These are phyloP conservation scores for Lentinula novae-zelandiae DNA, from an alignment of 1,284 basidiomycete genomes.

Conservation along the genomic window DNA sequence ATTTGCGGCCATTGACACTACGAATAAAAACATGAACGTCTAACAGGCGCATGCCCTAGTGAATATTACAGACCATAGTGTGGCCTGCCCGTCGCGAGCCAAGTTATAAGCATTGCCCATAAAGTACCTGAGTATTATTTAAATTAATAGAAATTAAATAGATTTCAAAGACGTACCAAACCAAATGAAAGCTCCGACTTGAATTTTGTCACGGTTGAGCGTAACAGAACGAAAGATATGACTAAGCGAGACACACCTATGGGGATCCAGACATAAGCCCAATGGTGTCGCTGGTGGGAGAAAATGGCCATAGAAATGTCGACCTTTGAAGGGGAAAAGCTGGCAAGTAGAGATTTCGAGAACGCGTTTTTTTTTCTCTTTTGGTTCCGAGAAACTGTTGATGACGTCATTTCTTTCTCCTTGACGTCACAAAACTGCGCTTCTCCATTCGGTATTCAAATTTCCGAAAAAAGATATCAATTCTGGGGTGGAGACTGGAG, in stretches of 20 bases:
- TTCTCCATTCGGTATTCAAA: not conserved
- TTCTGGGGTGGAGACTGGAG: not conserved
- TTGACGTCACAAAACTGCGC: not conserved
- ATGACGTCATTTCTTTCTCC: not conserved
- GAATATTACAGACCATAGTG: slow-evolving; percentile 31
- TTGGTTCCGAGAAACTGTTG: not conserved
- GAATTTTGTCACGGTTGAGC: no score
- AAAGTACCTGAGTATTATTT: slow-evolving; percentile 40
- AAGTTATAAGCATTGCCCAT: slow-evolving; percentile 64
- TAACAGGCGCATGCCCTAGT: no score
- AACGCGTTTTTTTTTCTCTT: not conserved
- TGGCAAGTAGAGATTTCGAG: no score
- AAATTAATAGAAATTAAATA: slow-evolving; percentile 2
- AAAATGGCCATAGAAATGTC: slow-evolving; percentile 17
- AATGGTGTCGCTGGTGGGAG: slow-evolving; percentile 39
- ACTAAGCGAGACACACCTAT: slow-evolving; percentile 20
- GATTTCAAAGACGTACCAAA: slow-evolving; percentile 38
- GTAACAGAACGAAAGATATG: not conserved
- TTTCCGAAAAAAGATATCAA: not conserved
- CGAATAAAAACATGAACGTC: not conserved
- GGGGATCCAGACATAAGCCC: slow-evolving; percentile 63
- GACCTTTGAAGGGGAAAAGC: no score
- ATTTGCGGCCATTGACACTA: slow-evolving; percentile 38
- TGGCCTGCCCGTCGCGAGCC: slow-evolving; percentile 48
- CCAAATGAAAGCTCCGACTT: slow-evolving; percentile 56